Evolutionary conservation across 768 basidiomycete species (phyloP).

Genomic region (Auricularia heimuer): DNA sequence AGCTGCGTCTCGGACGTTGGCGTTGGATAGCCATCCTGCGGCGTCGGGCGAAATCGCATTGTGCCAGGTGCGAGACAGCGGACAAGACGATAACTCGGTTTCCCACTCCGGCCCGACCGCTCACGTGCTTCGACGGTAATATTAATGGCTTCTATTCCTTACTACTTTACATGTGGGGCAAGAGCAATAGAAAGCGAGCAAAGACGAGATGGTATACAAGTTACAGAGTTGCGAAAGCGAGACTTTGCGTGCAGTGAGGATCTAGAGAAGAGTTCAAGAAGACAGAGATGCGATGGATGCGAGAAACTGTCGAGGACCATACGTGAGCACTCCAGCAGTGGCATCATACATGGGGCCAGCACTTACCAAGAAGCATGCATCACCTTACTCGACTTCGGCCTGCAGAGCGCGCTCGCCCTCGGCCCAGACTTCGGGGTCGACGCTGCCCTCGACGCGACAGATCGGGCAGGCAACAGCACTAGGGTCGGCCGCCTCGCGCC

Average conservation of each 20-base stretch:
- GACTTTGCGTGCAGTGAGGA: too few relatives aligned
- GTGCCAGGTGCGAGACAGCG: background rate
- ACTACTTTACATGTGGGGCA: constrained; percentile 5
- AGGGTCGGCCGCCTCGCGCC: background rate
- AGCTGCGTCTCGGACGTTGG: constrained; percentile 51
- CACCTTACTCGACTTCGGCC: background rate
- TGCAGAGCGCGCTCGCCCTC: constrained; percentile 24
- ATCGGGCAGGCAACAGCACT: constrained; percentile 55
- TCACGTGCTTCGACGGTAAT: background rate
- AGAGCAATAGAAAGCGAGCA: too few relatives aligned
- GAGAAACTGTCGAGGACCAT: background rate
- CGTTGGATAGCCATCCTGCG: constrained; percentile 53
- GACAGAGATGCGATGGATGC: too few relatives aligned
- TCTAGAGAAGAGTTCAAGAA: too few relatives aligned
- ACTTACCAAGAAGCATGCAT: background rate
- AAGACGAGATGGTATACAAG: too few relatives aligned
- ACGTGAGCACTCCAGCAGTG: background rate
- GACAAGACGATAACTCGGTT: background rate
- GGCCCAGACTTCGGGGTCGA: constrained; percentile 55
- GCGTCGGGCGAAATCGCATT: constrained; percentile 19
- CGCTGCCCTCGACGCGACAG: constrained; percentile 53
- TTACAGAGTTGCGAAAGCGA: too few relatives aligned
- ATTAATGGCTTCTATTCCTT: background rate
- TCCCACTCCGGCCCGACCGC: background rate
- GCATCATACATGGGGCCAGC: background rate